Evolutionary conservation across 768 basidiomycete genomes (phyloP), one percentile per base, ranked within the genome.

Genomic region (Dictyophora rubrovolvata): DNA sequence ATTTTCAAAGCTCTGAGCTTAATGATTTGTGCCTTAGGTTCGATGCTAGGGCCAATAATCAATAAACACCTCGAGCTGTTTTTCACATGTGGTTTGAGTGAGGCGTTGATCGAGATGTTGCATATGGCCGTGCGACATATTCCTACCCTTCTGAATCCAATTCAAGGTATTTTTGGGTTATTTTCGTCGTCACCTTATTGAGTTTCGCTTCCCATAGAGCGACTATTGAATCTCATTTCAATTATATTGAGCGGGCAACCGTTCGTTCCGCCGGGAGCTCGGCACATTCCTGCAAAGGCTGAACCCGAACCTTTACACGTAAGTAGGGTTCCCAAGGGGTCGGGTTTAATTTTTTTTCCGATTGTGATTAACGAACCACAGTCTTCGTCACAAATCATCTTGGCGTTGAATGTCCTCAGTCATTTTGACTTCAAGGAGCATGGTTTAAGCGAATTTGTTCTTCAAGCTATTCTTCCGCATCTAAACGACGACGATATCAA

Each of bases 401-500:
- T 79, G 17, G 77, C 77, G 1, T 67, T 79, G 18, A 68, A 69
- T 22, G 72, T 74, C 4, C 67, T 78, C 28, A 72, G 75, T 50
- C 66, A 66, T 6, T 79, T 79, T 61, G 74, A 78, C 63, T 79
- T 77, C 50, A 34, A 59, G 64, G 74, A 74, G 50, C 75, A 77
- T 55, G 70, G 70, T 1, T 67, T 79, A n/a, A 75, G 73, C 68
- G 77, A 79, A 61, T 77, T 79, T 56, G 72, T 78, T 3, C 71
- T 76, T 16, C 70, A 73, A 36, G 72, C 72, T 50, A 75, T 75
- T 20, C 61, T 77, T 18, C 73, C 74, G 5, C 78, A 77, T 63
- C 69, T 78, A 35, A 75, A 78, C 42, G 69, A 75, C 63, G 76
- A 78, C 59, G 70, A 70, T 59, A 60, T 70, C 1, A 74, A 76